Conservation (phyloP, 2,329 filamentous ascomycete genomes). For the Colletotrichum euphorbiae region DNA sequence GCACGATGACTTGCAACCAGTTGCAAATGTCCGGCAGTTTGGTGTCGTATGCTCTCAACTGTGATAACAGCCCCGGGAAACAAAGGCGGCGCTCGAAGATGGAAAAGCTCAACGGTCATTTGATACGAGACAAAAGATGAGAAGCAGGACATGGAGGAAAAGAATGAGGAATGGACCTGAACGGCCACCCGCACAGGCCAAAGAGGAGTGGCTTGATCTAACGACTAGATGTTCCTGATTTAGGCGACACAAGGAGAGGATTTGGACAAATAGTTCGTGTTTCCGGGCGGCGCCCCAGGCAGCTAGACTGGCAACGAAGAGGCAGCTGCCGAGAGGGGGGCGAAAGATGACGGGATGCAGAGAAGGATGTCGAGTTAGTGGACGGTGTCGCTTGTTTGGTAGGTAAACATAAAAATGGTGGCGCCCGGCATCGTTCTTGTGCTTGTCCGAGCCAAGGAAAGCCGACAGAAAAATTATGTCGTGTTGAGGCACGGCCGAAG, state of each 20-base stretch:
- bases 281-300: constrained; percentile 31
- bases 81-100: not conserved
- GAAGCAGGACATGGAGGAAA: not conserved
- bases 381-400: not conserved
- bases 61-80: not conserved
- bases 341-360: constrained; percentile 11
- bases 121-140: constrained; percentile 16
- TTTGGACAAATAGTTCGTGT: constrained; percentile 26
- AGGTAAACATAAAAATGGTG: constrained; percentile 3
- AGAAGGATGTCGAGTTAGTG: constrained; percentile 1
- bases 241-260: constrained; percentile 19
- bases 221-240: constrained; percentile 20
- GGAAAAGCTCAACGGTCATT: constrained; percentile 15
- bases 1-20: constrained; percentile 32
- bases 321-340: constrained; percentile 3
- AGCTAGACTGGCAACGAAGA: constrained; percentile 21
- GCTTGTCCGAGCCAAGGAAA: constrained; percentile 18
- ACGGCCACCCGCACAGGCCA: constrained; percentile 16
- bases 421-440: constrained; percentile 17
- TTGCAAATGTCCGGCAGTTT: constrained; percentile 28
- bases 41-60: not conserved
- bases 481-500: not conserved
- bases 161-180: constrained; percentile 9
- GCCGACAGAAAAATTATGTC: not conserved
- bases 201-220: constrained; percentile 33